Percentiles rank a stretch among this genome's conserved stretches.
phyloP scores from a whole-genome alignment of 495 filamentous ascomycete genomes.

The Tuber brumale region DNA sequence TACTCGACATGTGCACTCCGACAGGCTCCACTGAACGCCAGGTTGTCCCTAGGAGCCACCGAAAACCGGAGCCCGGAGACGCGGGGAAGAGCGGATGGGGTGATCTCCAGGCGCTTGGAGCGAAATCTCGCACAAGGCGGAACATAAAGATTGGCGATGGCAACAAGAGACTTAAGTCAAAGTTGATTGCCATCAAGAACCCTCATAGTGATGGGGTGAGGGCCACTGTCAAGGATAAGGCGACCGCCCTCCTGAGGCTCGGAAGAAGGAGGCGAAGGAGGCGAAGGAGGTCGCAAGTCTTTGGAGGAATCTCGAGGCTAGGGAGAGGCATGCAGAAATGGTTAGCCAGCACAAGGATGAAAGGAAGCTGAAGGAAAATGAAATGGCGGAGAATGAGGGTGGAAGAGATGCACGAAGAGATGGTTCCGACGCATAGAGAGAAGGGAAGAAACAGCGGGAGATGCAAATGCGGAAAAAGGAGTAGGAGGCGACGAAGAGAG shows the following conservation, averaged over 20 bases:
- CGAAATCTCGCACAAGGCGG: constrained; percentile 68
- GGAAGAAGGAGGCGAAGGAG: constrained; percentile 1
- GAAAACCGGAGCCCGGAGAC: constrained; percentile 74
- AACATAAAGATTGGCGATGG: constrained; percentile 48
- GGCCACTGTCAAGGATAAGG: constrained; percentile 34
- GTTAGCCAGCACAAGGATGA: background rate
- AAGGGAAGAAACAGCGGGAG: background rate
- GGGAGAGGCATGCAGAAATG: background rate
- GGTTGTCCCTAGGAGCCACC: constrained; percentile 76
- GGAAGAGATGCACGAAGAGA: background rate
- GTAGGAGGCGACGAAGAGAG: background rate
- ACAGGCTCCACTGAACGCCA: constrained; percentile 79
- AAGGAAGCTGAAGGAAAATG: background rate
- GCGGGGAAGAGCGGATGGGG: constrained; percentile 88
- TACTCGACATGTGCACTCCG: constrained; percentile 85
- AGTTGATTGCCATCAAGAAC: constrained; percentile 34
- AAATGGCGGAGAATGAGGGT: background rate
- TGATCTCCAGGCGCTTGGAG: constrained; percentile 90
- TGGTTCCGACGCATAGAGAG: background rate
- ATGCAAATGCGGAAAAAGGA: background rate
- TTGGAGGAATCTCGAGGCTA: background rate
- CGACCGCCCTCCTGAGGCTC: background rate
- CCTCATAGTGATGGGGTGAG: constrained; percentile 30
- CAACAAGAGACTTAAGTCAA: constrained; percentile 13
- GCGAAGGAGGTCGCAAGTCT: background rate